Conservation (phyloP, 2,329 filamentous ascomycete species). For the Colletotrichum cereale region DNA sequence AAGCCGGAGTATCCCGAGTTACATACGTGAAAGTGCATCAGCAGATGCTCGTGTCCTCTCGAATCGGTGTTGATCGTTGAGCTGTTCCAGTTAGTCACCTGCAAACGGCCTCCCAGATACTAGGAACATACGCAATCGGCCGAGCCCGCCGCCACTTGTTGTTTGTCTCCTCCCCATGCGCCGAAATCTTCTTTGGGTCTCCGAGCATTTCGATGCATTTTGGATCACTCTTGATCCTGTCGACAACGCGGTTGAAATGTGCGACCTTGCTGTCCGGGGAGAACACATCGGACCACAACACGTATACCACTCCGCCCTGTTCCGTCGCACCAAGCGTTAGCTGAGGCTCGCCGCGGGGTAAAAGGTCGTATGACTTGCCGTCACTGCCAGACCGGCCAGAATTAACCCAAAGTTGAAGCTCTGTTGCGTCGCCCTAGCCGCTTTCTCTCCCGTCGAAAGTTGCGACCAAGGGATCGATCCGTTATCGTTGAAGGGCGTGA, state of each 20-base stretch:
- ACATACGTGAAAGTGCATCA: constrained; percentile 86
- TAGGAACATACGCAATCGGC: constrained; percentile 66
- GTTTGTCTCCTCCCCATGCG: constrained; percentile 83
- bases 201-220: constrained; percentile 81
- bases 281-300: constrained; percentile 87
- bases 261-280: constrained; percentile 86
- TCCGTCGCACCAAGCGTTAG: constrained; percentile 20
- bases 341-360: constrained; percentile 17
- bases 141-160: constrained; percentile 83
- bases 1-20: not conserved
- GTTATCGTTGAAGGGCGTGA: constrained; percentile 89
- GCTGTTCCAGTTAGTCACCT: constrained; percentile 56
- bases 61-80: constrained; percentile 77
- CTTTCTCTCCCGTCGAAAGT: constrained; percentile 82
- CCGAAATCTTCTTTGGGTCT: constrained; percentile 79
- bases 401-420: constrained; percentile 89
- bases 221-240: constrained; percentile 79
- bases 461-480: constrained; percentile 85
- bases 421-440: constrained; percentile 87
- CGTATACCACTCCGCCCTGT: constrained; percentile 80
- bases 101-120: not conserved
- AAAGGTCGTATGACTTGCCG: constrained; percentile 63
- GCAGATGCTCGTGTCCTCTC: constrained; percentile 82
- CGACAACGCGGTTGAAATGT: constrained; percentile 89
- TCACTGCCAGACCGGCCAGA: constrained; percentile 79